A percentile compares a stretch with the other conserved stretches of the same genome.
phyloP scores from a whole-genome alignment of 306 rosid genomes.

The Pyrus pyrifolia region DNA sequence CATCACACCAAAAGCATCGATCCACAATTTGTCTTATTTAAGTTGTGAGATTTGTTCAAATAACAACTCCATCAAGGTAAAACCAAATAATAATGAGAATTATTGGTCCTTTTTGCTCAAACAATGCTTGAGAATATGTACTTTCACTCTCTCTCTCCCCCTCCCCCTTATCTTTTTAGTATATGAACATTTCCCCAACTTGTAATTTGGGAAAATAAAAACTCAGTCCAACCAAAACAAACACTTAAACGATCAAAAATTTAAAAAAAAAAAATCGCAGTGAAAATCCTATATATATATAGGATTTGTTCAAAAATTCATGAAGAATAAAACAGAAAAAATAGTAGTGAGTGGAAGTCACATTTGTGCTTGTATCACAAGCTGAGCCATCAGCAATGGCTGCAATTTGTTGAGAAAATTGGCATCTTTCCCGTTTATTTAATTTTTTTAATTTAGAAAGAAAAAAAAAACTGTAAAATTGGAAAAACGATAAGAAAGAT shows the following conservation, averaged over 20 bases:
- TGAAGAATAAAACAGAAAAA: background rate
- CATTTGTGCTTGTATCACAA: constrained; percentile 6
- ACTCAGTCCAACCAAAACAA: background rate
- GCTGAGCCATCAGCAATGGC: constrained; percentile 12
- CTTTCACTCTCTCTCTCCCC: background rate
- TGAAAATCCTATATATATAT: background rate
- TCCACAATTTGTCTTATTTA: background rate
- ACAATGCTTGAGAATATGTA: background rate
- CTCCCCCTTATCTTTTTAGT: background rate
- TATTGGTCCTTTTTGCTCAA: background rate
- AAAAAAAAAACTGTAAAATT: background rate
- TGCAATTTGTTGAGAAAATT: background rate
- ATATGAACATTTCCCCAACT: background rate
- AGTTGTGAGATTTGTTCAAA: background rate
- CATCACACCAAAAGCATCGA: background rate
- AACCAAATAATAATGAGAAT: background rate
- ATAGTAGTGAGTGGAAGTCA: background rate
- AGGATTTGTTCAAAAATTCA: background rate
- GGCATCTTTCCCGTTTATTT: background rate
- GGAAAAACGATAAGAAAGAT: background rate
- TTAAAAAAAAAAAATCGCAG: no score
- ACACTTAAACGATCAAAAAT: background rate
- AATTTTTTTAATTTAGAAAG: background rate
- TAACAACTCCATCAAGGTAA: background rate
- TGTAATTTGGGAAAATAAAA: background rate